Evolutionary conservation across 2,329 filamentous ascomycete genomes (phyloP).

Genomic region (Ceratocystis variospora): DNA sequence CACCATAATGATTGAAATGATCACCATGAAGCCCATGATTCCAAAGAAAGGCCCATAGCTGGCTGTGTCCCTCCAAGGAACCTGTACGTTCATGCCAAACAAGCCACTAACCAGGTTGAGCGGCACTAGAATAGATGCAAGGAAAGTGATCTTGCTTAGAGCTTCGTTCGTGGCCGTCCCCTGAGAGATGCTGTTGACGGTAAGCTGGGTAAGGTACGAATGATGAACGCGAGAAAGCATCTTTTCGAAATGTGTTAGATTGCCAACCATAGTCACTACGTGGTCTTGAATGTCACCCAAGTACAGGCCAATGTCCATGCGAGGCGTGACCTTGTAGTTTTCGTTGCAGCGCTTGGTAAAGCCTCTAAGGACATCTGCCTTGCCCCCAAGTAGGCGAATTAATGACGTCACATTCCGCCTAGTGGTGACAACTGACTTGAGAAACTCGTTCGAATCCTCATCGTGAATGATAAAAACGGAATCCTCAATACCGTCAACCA

Average conservation of each 20-base stretch:
- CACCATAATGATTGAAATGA: slow-evolving; percentile 37
- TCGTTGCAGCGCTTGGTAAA: slow-evolving; percentile 99
- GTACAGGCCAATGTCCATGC: slow-evolving; percentile 93
- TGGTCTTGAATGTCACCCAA: slow-evolving; percentile 97
- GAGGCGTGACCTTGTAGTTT: slow-evolving; percentile 85
- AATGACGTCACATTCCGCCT: slow-evolving; percentile 92
- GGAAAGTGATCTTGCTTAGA: slow-evolving; percentile 85
- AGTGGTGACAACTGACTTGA: slow-evolving; percentile 75
- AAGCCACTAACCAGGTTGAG: slow-evolving; percentile 82
- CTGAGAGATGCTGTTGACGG: slow-evolving; percentile 77
- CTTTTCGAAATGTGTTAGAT: slow-evolving; percentile 90
- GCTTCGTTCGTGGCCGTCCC: slow-evolving; percentile 80
- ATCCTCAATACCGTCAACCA: slow-evolving; percentile 89
- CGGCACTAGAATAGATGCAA: slow-evolving; percentile 90
- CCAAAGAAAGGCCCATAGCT: slow-evolving; percentile 42
- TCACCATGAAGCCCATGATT: slow-evolving; percentile 39
- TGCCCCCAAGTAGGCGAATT: slow-evolving; percentile 84
- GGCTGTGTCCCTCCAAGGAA: slow-evolving; percentile 46
- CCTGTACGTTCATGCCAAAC: slow-evolving; percentile 75
- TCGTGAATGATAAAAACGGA: slow-evolving; percentile 84
- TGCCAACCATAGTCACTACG: slow-evolving; percentile 98
- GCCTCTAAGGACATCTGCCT: slow-evolving; percentile 94
- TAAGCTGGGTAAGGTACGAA: slow-evolving; percentile 91
- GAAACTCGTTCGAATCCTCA: slow-evolving; percentile 76
- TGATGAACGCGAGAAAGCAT: slow-evolving; percentile 87